A percentile compares a stretch with the other conserved stretches of the same genome.
Conservation (phyloP, 129 eudicot genomes). For the Chrysanthemum lavandulifolium region DNA sequence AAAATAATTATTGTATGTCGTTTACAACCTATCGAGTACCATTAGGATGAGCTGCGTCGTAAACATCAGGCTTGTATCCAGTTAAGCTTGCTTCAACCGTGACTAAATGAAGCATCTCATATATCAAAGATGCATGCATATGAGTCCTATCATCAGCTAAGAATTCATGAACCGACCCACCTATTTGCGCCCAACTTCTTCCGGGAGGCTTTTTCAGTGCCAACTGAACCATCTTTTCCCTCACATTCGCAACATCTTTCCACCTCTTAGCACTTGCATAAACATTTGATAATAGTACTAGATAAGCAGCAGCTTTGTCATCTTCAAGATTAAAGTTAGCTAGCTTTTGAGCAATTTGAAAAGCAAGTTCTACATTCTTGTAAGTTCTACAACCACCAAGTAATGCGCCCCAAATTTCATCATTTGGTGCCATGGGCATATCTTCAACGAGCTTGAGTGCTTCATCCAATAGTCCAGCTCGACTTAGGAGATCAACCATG, state of each 20-base stretch:
- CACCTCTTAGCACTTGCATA: constrained; percentile 60
- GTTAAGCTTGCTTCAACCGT: constrained; percentile 31
- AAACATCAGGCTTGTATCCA: constrained; percentile 36
- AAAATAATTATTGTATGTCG: constrained; percentile 44
- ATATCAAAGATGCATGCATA: constrained; percentile 37
- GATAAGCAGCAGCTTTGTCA: constrained; percentile 50
- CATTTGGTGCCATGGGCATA: constrained; percentile 75
- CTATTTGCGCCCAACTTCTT: constrained; percentile 59
- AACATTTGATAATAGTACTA: constrained; percentile 56
- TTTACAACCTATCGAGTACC: constrained; percentile 15
- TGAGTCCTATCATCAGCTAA: constrained; percentile 50
- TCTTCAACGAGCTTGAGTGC: constrained; percentile 46
- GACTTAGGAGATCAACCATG: constrained; percentile 74
- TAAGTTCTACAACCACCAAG: constrained; percentile 73
- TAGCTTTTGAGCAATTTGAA: constrained; percentile 37
- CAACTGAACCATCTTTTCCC: constrained; percentile 48
- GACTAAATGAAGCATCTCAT: constrained; percentile 40
- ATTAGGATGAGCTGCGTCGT: constrained; percentile 25
- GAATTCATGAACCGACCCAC: constrained; percentile 47
- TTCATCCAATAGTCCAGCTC: constrained; percentile 71
- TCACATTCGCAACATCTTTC: constrained; percentile 48
- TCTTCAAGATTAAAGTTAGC: constrained; percentile 40
- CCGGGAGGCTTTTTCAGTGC: constrained; percentile 50
- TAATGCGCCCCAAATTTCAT: constrained; percentile 76
- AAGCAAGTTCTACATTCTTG: constrained; percentile 60